Evolutionary conservation across 768 basidiomycete genomes (phyloP), one percentile per base, ranked within the genome.

Genomic region (Neoboletus magnificus): DNA sequence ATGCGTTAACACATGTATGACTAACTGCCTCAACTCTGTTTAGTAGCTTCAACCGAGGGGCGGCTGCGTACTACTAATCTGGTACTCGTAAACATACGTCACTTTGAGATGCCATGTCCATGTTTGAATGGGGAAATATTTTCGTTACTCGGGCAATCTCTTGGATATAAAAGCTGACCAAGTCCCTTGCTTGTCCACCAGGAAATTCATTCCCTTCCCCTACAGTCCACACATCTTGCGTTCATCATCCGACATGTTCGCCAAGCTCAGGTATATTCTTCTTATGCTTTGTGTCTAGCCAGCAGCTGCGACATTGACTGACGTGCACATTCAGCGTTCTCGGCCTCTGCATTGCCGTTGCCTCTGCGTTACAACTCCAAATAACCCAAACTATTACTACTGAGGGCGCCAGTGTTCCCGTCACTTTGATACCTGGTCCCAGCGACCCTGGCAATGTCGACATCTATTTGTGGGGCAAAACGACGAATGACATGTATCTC

Each of bases 331-430:
- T 2, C 23, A 56, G 53, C 10, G 30, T 12, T 22, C 23, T 56
- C 2, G 23, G 36, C 9, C 37, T 56, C 6, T 56, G 9, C 43
- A 6, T 55, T 33, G 8, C 44, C 22, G 12, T 46, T 3, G 43
- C 56, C 20, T 39, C 30, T 13, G 55, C 30, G 12, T 22, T 56
- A 16, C 18, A 37, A n/a, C 2, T n/a, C 6, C 7, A n/a, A n/a
- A 2, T 37, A 18, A 9, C 18, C 18, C 2, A 1, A 37, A 6
- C 9, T 0, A 5, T 4, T 33, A 4, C 16, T 36, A 3, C 0
- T 16, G 1, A 3, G 9, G 37, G n/a, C 5, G 1, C 2, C 0
- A 5, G 1, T 10, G 1, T 27, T 2, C 0, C 4, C 2, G 3
- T 52, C 51, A n/a, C 18, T 5, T 45, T n/a, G 4, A 0, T 6